Evolutionary conservation across 2,329 filamentous ascomycete species (phyloP), one percentile per base, ranked within the genome.

Genomic region (Neofusicoccum cordaticola): DNA sequence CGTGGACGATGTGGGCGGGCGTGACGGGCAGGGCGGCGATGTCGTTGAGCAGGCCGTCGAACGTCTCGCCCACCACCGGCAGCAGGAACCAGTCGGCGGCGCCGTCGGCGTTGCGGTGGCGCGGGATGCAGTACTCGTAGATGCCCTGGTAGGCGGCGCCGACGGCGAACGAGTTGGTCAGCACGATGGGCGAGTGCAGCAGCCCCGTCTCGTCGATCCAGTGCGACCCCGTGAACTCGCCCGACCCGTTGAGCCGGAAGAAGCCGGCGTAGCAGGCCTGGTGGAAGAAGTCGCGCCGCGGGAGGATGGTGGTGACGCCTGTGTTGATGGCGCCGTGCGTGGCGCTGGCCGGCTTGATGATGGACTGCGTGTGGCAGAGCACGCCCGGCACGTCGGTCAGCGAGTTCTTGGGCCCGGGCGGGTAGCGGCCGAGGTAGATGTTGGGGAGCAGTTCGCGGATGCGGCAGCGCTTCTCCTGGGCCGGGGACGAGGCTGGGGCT

Each of bases 191-290:
- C 2, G 83, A 85, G 62, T 83, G 81, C 3, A 88, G 73, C 3
- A 87, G 77, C 0, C 86, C 86, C 0, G 85, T 85, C 71, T 89
- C 87, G 15, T 85, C 80, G 66, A 89, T 83, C 82, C 85, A 87
- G 69, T 88, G 84, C 9, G 78, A 79, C 2, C 86, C 86, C 0
- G 86, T 88, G 77, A 88, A 78, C 73, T 88, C 86, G 47, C 87
- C 86, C 51, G 82, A 83, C 63, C 87, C 86, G 68, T 89, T 89
- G 78, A 89, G 88, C 66, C 82, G 81, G 74, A 88, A 88, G 53
- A 78, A 73, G 9, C 78, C 78, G 1, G 79, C 77, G 63, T 79
- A 79, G 65, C 77, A 79, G 3, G 75, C 79, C 39, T 74, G 72
- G 63, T 76, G 68, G 67, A 78, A 80, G 70, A 76, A 79, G 65